These are phyloP conservation scores for Citrus mangshanensis DNA, from an alignment of 345 rosid genomes.

Conservation along the genomic window DNA sequence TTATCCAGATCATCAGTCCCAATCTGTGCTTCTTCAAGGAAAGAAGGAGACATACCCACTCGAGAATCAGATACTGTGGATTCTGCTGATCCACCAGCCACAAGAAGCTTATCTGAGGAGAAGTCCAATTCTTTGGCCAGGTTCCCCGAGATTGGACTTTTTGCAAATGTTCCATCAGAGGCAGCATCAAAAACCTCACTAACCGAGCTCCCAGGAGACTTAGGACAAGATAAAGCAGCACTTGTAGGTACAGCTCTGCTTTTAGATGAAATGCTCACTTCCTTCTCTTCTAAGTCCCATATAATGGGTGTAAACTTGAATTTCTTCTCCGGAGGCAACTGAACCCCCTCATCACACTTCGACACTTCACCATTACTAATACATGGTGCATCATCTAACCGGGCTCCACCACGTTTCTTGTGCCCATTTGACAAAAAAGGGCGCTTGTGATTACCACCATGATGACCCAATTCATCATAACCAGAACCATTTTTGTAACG, in stretches of 20 bases:
- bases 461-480: slow-evolving; percentile 14
- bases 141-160: slow-evolving; percentile 5
- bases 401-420: slow-evolving; percentile 18
- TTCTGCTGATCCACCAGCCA: background rate
- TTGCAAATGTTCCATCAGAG: slow-evolving; percentile 19
- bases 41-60: slow-evolving; percentile 11
- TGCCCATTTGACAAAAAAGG: background rate
- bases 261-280: slow-evolving; percentile 25
- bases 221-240: slow-evolving; percentile 13
- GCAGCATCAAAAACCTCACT: slow-evolving; percentile 8
- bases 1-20: slow-evolving; percentile 28
- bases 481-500: slow-evolving; percentile 27
- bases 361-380: slow-evolving; percentile 19
- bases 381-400: slow-evolving; percentile 9
- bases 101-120: slow-evolving; percentile 14
- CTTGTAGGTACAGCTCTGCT: slow-evolving; percentile 14
- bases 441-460: background rate
- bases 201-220: slow-evolving; percentile 11
- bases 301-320: slow-evolving; percentile 60
- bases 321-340: slow-evolving; percentile 44
- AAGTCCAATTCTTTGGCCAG: slow-evolving; percentile 15
- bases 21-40: slow-evolving; percentile 1
- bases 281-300: slow-evolving; percentile 45
- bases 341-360: slow-evolving; percentile 22
- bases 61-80: background rate